Evolutionary conservation across 208 protist genomes (phyloP), one percentile per base, ranked within the genome.

Genomic region (Tritrichomonas musculus): DNA sequence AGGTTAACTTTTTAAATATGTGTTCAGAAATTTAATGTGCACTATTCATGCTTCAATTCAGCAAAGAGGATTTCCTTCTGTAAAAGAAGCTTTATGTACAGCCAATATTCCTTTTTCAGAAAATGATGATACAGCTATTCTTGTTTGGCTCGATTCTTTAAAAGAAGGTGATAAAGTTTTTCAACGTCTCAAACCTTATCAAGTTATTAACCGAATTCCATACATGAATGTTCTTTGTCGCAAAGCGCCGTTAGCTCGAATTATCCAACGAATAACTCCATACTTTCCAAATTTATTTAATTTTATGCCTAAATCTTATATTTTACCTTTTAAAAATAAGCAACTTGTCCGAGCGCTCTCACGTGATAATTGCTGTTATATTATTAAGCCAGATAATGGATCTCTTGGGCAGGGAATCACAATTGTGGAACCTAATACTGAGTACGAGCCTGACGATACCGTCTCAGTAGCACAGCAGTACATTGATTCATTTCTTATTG

Each of bases 301-400:
- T 44, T 88, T 88, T 57, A 53, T 88, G 41, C 77, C 77, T 14
- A 88, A 88, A 57, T 53, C 77, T 39, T 88, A 53, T 57, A 57
- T 88, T 57, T 39, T 88, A 22, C 77, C 77, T 39, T 17, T 27
- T 33, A 17, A 88, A 60, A 47, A 57, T n/a, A 11, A 25, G 0
- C 14, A 57, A 27, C 44, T 88, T 49, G 27, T 44, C 11, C 20
- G 41, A 33, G 77, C 77, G 2, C 41, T 88, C 0, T 20, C 33
- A 41, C 2, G 0, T 33, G 47, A 47, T n/a, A 33, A 88, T 17
- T 44, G 47, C 33, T 27, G n/a, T 27, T 57, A 88, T 36, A 88
- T 88, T 22, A 47, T 36, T 17, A 88, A 88, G 47, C 77, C 77
- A 3, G 77, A 88, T 57, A 53, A 13, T 57, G 44, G 41, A 39